phyloP scores from a whole-genome alignment of 305 asterid genomes.

The Euphrasia arctica region DNA sequence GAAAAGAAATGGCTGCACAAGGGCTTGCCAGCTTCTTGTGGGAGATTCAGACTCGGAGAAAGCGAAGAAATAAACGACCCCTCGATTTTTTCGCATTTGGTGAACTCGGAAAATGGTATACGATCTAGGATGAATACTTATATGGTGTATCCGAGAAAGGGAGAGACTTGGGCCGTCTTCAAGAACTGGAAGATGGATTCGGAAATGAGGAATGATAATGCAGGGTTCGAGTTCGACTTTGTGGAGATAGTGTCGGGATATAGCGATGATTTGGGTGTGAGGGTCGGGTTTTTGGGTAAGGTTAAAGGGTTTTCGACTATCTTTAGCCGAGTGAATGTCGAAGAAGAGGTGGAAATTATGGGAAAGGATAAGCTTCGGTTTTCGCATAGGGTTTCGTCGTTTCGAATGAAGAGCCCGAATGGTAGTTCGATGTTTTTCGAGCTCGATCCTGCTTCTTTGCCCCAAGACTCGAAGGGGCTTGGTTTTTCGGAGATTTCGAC shows the following conservation, averaged over 20 bases:
- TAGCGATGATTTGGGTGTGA: slow-evolving; percentile 30
- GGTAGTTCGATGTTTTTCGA: slow-evolving; percentile 41
- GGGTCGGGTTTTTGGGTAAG: slow-evolving; percentile 39
- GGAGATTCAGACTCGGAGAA: slow-evolving; percentile 43
- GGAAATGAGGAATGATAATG: slow-evolving; percentile 14
- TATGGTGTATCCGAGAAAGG: slow-evolving; percentile 42
- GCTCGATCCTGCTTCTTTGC: slow-evolving; percentile 63
- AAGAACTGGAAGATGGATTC: slow-evolving; percentile 46
- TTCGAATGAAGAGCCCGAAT: slow-evolving; percentile 31
- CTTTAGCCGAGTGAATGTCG: slow-evolving; percentile 28
- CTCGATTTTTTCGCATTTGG: slow-evolving; percentile 50
- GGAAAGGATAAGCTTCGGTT: slow-evolving; percentile 40
- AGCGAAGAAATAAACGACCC: slow-evolving; percentile 34
- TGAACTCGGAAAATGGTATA: slow-evolving; percentile 27
- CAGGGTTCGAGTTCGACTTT: slow-evolving; percentile 33
- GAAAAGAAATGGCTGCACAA: slow-evolving; percentile 39
- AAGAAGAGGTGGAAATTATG: slow-evolving; percentile 28
- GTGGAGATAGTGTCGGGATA: slow-evolving; percentile 54
- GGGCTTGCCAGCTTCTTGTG: slow-evolving; percentile 55
- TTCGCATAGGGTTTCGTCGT: slow-evolving; percentile 53
- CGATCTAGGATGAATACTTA: not conserved
- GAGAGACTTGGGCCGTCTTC: slow-evolving; percentile 68
- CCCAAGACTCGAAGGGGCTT: slow-evolving; percentile 3
- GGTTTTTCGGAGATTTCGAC: not conserved
- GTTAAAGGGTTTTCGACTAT: slow-evolving; percentile 37